phyloP scores from a whole-genome alignment of 73 alveolate genomes.

The Tetrahymena borealis region DNA sequence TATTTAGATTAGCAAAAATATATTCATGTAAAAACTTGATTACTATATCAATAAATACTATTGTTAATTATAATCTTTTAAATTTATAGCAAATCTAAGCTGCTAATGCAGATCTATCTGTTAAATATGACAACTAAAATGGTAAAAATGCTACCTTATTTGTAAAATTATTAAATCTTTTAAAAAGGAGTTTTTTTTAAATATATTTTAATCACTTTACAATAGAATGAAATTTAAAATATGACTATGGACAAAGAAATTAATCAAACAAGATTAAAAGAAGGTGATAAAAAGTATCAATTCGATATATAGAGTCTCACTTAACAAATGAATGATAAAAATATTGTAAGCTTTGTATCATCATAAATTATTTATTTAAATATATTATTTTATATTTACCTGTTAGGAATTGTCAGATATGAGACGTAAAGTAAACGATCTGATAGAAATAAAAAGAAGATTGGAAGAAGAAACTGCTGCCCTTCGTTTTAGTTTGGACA shows the following conservation, averaged over 20 bases:
- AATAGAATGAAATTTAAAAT: constrained; percentile 28
- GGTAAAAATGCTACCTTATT: neutral
- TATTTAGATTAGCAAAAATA: neutral
- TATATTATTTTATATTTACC: neutral
- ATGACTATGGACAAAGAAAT: constrained; percentile 29
- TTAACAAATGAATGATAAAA: constrained; percentile 23
- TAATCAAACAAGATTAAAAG: constrained; percentile 3
- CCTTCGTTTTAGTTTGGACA: constrained; percentile 28
- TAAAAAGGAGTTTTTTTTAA: neutral
- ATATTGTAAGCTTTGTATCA: neutral
- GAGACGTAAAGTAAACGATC: constrained; percentile 26
- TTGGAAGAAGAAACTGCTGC: constrained; percentile 41
- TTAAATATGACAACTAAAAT: neutral
- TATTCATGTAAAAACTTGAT: neutral
- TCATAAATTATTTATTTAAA: neutral
- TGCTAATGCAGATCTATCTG: neutral
- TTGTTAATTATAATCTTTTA: neutral
- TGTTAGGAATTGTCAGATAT: constrained; percentile 7
- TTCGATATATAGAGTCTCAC: constrained; percentile 34
- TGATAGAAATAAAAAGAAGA: constrained; percentile 33
- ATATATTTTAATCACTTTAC: neutral
- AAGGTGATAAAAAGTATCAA: constrained; percentile 35
- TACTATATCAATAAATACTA: no score
- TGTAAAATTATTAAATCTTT: neutral
- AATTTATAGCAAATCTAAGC: neutral